A percentile compares a stretch with the other conserved stretches of the same genome.
Evolutionary conservation across 805 yeast genomes (phyloP).

Genomic region (Lachancea waltii): DNA sequence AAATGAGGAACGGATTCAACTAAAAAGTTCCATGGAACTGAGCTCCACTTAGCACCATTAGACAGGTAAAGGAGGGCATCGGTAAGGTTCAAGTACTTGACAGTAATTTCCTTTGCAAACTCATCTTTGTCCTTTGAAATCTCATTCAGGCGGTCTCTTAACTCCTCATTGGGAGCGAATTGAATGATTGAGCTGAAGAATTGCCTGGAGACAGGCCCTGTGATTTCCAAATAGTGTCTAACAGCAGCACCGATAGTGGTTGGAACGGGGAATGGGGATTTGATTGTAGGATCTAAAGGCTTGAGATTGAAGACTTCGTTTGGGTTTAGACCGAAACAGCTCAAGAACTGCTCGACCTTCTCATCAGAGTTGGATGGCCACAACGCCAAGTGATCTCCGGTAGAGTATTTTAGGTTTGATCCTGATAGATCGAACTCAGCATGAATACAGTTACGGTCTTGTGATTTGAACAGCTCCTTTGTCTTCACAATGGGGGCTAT

Average conservation of each 20-base stretch:
- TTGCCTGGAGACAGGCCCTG: slow-evolving; percentile 92
- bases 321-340: slow-evolving; percentile 52
- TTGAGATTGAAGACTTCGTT: slow-evolving; percentile 56
- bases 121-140: slow-evolving; percentile 62
- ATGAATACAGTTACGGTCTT: slow-evolving; percentile 77
- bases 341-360: slow-evolving; percentile 59
- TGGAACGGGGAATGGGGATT: slow-evolving; percentile 65
- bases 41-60: slow-evolving; percentile 58
- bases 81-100: slow-evolving; percentile 61
- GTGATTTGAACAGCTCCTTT: slow-evolving; percentile 62
- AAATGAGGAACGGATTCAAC: slow-evolving; percentile 75
- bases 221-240: slow-evolving; percentile 81
- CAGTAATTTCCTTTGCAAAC: slow-evolving; percentile 61
- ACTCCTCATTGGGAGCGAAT: slow-evolving; percentile 68
- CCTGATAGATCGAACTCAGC: slow-evolving; percentile 77
- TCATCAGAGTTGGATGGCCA: slow-evolving; percentile 89
- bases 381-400: slow-evolving; percentile 94
- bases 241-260: slow-evolving; percentile 84
- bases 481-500: slow-evolving; percentile 58
- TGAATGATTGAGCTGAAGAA: slow-evolving; percentile 63
- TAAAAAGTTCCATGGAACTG: slow-evolving; percentile 77
- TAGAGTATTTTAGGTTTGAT: slow-evolving; percentile 73
- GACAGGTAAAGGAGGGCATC: slow-evolving; percentile 64
- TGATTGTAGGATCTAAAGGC: slow-evolving; percentile 62
- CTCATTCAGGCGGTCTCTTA: slow-evolving; percentile 34